phyloP scores from a whole-genome alignment of 192 early-diverging fungal genomes.

The Backusella westeae region DNA sequence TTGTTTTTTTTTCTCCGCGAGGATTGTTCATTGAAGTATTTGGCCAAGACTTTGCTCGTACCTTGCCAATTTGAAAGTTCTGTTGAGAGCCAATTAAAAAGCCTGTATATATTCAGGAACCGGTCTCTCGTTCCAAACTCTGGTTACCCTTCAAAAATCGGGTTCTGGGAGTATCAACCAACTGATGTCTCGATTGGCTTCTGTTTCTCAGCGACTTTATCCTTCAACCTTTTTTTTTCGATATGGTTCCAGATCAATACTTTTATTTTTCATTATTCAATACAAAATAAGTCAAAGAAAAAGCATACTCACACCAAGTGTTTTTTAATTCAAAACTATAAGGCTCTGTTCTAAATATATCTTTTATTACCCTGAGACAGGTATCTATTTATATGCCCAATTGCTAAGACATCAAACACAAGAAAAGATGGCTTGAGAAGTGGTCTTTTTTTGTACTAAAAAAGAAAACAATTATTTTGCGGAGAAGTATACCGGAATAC shows the following conservation, averaged over 20 bases:
- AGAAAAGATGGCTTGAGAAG: no score
- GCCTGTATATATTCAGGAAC: neutral
- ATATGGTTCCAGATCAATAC: neutral
- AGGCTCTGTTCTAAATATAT: no score
- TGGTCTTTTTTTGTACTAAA: no score
- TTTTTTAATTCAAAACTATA: no score
- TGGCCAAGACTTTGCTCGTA: neutral
- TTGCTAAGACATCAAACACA: no score
- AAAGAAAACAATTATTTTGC: no score
- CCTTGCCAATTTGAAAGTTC: neutral
- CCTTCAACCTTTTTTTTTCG: neutral
- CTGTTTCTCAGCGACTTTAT: neutral
- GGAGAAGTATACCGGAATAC: no score
- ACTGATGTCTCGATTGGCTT: neutral
- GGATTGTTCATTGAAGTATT: neutral
- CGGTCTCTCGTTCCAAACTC: neutral
- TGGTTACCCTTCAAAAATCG: neutral
- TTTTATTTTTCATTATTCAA: neutral
- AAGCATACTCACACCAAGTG: no score
- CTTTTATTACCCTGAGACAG: no score
- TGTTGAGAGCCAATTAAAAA: neutral
- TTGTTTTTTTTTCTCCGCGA: neutral
- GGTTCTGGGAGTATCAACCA: neutral
- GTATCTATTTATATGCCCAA: no score
- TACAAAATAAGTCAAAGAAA: no score